phyloP scores from a whole-genome alignment of 371 early-diverging fungal genomes.

The Actinomortierella ambigua region DNA sequence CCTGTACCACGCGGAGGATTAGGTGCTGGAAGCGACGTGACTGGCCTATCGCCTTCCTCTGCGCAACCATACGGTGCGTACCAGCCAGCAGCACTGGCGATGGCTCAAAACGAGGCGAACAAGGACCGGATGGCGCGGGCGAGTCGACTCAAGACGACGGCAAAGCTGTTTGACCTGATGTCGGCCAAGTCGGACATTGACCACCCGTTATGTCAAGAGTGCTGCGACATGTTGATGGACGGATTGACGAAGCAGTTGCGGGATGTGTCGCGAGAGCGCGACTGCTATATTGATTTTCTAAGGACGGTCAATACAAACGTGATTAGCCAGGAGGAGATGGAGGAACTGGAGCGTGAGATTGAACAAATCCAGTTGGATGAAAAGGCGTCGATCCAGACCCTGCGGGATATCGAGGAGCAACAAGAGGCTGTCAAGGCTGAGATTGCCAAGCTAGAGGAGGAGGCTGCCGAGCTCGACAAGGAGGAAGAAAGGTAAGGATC shows the following conservation, averaged over 20 bases:
- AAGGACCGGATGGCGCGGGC: constrained; percentile 48
- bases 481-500: constrained; percentile 58
- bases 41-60: neutral
- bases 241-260: constrained; percentile 70
- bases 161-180: constrained; percentile 72
- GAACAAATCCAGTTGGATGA: constrained; percentile 60
- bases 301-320: constrained; percentile 59
- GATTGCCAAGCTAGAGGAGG: constrained; percentile 61
- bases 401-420: constrained; percentile 65
- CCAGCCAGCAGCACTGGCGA: constrained; percentile 9
- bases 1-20: neutral
- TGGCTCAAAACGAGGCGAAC: constrained; percentile 14
- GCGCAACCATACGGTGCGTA: constrained; percentile 16
- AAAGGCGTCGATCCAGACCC: constrained; percentile 55
- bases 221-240: constrained; percentile 79
- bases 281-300: constrained; percentile 77
- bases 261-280: constrained; percentile 74
- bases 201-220: constrained; percentile 91
- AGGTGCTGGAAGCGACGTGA: neutral
- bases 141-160: constrained; percentile 64
- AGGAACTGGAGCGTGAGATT: constrained; percentile 52
- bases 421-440: constrained; percentile 60
- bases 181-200: constrained; percentile 72
- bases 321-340: constrained; percentile 56
- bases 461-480: constrained; percentile 66